A percentile compares a stretch with the other conserved stretches of the same genome.
These are phyloP conservation scores for Cryomyces minteri DNA, from an alignment of 495 filamentous ascomycete genomes.

Conservation along the genomic window DNA sequence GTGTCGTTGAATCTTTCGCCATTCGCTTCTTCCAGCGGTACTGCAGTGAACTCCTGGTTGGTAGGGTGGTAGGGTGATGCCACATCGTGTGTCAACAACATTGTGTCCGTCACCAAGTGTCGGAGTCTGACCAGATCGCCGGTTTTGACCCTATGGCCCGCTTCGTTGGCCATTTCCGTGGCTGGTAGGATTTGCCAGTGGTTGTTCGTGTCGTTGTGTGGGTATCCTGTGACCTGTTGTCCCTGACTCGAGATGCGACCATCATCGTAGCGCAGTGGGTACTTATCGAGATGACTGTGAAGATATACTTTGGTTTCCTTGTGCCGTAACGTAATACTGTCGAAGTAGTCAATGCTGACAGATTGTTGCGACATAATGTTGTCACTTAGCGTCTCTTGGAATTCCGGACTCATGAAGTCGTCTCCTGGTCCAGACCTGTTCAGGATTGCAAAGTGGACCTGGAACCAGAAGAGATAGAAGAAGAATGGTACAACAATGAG, in stretches of 20 bases:
- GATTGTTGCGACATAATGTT: conserved; percentile 81
- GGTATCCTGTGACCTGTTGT: conserved; percentile 96
- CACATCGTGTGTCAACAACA: conserved; percentile 88
- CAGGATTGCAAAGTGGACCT: conserved; percentile 90
- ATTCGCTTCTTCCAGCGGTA: conserved; percentile 49
- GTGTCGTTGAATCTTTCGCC: conserved; percentile 77
- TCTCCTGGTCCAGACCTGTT: conserved; percentile 82
- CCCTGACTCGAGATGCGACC: conserved; percentile 86
- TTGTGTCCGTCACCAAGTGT: conserved; percentile 72
- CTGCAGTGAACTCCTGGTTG: conserved; percentile 94
- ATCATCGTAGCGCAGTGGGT: conserved; percentile 91
- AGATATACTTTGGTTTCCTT: conserved; percentile 95
- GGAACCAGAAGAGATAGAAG: conserved; percentile 99
- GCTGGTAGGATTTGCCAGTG: conserved; percentile 84
- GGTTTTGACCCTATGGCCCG: conserved; percentile 51
- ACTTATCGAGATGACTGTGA: conserved; percentile 78
- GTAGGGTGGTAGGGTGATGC: conserved; percentile 95
- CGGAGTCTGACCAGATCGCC: conserved; percentile 77
- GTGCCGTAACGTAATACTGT: conserved; percentile 72
- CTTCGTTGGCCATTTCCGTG: conserved; percentile 29
- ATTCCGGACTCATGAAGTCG: conserved; percentile 96
- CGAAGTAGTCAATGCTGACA: conserved; percentile 74
- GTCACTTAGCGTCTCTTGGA: conserved; percentile 90
- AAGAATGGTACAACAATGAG: conserved; percentile 85
- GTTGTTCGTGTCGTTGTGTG: conserved; percentile 97